These are phyloP conservation scores for Aspergillus sp. DNA, from an alignment of 2,329 filamentous ascomycete species.

Conservation along the genomic window DNA sequence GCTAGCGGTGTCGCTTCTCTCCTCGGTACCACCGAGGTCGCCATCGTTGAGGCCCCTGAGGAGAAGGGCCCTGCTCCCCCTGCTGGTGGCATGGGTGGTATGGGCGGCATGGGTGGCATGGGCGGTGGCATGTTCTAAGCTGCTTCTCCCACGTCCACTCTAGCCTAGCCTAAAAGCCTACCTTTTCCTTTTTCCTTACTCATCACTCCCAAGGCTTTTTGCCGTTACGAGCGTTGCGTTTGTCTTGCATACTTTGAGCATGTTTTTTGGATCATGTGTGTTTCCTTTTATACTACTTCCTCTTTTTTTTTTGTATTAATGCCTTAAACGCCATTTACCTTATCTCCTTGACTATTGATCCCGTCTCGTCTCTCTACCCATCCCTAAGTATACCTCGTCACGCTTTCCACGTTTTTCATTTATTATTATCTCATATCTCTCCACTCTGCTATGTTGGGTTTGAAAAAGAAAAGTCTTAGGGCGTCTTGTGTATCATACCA, in stretches of 20 bases:
- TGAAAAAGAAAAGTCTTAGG: constrained; percentile 15
- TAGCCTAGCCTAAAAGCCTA: constrained; percentile 5
- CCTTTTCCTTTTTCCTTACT: not conserved
- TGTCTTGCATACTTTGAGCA: constrained; percentile 28
- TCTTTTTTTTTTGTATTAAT: constrained; percentile 13
- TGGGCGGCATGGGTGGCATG: constrained; percentile 56
- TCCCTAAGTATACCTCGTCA: constrained; percentile 6
- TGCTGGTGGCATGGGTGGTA: constrained; percentile 43
- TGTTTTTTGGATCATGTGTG: constrained; percentile 15
- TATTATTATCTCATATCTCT: constrained; percentile 11
- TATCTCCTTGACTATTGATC: constrained; percentile 2
- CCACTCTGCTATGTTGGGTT: constrained; percentile 18
- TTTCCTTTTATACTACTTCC: constrained; percentile 10
- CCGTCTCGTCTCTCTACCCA: not conserved
- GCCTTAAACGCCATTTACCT: constrained; percentile 12
- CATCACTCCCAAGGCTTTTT: constrained; percentile 16
- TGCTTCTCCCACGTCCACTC: constrained; percentile 1
- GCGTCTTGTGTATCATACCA: constrained; percentile 21
- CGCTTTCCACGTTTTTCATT: constrained; percentile 2
- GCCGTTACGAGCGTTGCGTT: constrained; percentile 17
- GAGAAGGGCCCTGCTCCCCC: constrained; percentile 63
- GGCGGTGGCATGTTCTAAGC: constrained; percentile 56
- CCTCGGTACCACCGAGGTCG: constrained; percentile 94
- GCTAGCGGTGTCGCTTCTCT: constrained; percentile 94
- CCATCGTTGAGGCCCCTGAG: constrained; percentile 91